These are phyloP conservation scores for Aspergillus calidoustus DNA, from an alignment of 2,329 filamentous ascomycete species.

Conservation along the genomic window DNA sequence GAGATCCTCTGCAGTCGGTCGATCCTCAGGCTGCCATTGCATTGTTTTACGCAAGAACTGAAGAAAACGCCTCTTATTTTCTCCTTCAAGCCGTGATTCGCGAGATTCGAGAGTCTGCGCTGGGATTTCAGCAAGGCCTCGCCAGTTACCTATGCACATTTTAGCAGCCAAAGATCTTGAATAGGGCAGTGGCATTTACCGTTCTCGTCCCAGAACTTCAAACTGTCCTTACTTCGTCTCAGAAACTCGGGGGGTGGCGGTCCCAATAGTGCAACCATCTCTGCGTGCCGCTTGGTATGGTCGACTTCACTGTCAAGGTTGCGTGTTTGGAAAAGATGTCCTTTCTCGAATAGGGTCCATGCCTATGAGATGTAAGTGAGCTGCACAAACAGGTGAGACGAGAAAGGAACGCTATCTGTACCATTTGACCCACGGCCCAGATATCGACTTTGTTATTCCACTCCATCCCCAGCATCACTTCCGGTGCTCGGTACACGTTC, in stretches of 20 bases:
- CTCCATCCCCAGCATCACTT: conserved; percentile 49
- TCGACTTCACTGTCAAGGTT: conserved; percentile 31
- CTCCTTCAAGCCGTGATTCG: conserved; percentile 29
- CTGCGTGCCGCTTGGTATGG: not conserved
- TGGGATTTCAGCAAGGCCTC: conserved; percentile 26
- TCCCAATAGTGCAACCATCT: not conserved
- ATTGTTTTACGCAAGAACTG: conserved; percentile 35
- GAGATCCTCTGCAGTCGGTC: conserved; percentile 29
- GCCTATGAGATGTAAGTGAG: conserved; percentile 14
- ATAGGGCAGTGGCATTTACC: not conserved
- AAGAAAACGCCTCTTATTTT: conserved; percentile 30
- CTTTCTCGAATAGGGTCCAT: conserved; percentile 52
- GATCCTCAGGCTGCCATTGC: conserved; percentile 34
- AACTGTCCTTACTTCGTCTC: not conserved
- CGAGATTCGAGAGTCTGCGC: conserved; percentile 29
- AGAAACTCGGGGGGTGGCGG: not conserved
- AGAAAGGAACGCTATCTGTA: conserved; percentile 30
- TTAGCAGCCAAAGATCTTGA: not conserved
- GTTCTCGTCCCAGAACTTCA: conserved; percentile 1
- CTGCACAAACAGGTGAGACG: conserved; percentile 5
- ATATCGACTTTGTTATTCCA: conserved; percentile 54
- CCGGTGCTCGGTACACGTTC: conserved; percentile 27
- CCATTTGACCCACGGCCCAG: conserved; percentile 54
- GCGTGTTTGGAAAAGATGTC: conserved; percentile 43
- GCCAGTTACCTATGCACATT: conserved; percentile 32